Percentiles rank a stretch among this genome's conserved stretches.
These are phyloP conservation scores for Pelargonium fulgidum DNA, from an alignment of 441 rosid species.

Conservation along the genomic window DNA sequence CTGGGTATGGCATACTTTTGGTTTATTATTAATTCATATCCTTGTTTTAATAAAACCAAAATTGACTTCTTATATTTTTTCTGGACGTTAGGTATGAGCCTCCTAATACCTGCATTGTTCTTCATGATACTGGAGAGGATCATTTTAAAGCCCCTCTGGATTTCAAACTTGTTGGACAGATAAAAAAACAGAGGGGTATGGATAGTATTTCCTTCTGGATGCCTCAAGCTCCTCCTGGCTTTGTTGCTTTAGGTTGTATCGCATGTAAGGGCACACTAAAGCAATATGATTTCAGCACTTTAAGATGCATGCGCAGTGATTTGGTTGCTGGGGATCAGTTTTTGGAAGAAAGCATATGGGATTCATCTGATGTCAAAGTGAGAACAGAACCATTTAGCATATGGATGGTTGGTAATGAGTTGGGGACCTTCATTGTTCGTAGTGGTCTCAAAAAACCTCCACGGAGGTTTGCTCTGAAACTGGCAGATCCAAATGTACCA, in stretches of 20 bases:
- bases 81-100: conserved; percentile 61
- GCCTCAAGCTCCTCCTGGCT: conserved; percentile 97
- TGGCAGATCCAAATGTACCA: conserved; percentile 55
- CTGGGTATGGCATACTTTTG: conserved; percentile 51
- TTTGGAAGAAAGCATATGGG: conserved; percentile 88
- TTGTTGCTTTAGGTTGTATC: conserved; percentile 84
- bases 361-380: conserved; percentile 62
- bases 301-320: conserved; percentile 81
- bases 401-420: conserved; percentile 71
- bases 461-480: conserved; percentile 80
- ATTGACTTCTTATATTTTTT: conserved; percentile 20
- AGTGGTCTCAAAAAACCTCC: conserved; percentile 86
- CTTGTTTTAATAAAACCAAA: neutral
- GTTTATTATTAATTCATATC: conserved; percentile 10
- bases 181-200: conserved; percentile 78
- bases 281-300: conserved; percentile 46
- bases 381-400: conserved; percentile 68
- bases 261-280: conserved; percentile 81
- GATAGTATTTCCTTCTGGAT: conserved; percentile 85
- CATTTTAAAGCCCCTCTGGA: conserved; percentile 61
- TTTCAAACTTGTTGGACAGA: conserved; percentile 73
- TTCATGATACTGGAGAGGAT: conserved; percentile 62
- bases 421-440: conserved; percentile 79
- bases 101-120: conserved; percentile 80
- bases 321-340: conserved; percentile 84